phyloP scores from a whole-genome alignment of 768 basidiomycete genomes.

The Cyclocybe aegerita region DNA sequence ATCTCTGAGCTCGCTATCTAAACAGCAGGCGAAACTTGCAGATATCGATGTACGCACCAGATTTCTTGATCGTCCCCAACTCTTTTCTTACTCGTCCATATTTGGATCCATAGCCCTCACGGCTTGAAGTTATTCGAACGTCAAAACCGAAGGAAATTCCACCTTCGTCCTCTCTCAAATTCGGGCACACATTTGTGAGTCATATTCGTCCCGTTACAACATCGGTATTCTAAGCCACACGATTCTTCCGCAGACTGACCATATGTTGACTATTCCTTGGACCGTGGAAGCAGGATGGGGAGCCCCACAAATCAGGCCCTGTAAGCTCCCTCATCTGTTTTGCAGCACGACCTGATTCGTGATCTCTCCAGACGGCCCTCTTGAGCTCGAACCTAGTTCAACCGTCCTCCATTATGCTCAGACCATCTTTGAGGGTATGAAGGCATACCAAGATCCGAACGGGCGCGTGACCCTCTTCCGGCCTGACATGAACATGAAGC shows the following conservation, averaged over 20 bases:
- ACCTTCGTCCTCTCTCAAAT: constrained; percentile 66
- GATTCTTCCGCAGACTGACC: constrained; percentile 59
- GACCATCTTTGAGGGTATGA: constrained; percentile 90
- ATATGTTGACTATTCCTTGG: constrained; percentile 87
- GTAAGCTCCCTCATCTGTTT: constrained; percentile 40
- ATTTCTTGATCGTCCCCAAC: neutral
- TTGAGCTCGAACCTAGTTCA: constrained; percentile 72
- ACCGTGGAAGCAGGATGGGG: constrained; percentile 74
- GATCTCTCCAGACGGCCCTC: constrained; percentile 57
- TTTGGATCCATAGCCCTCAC: constrained; percentile 41
- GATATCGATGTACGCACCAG: constrained; percentile 34
- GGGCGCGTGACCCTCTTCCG: constrained; percentile 85
- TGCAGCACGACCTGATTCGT: neutral
- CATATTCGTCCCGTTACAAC: constrained; percentile 7
- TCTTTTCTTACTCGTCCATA: constrained; percentile 1
- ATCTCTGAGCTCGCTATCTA: constrained; percentile 13
- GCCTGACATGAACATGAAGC: constrained; percentile 97
- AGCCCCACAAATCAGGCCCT: constrained; percentile 78
- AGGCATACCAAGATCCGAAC: constrained; percentile 78
- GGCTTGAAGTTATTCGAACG: constrained; percentile 49
- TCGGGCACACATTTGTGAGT: constrained; percentile 83
- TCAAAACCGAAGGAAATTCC: constrained; percentile 60
- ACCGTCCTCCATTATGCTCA: constrained; percentile 93
- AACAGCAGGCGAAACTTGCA: constrained; percentile 15
- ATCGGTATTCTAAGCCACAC: constrained; percentile 1